phyloP scores from a whole-genome alignment of 1,139 yeast genomes.

The Scheffersomyces illinoinensis region DNA sequence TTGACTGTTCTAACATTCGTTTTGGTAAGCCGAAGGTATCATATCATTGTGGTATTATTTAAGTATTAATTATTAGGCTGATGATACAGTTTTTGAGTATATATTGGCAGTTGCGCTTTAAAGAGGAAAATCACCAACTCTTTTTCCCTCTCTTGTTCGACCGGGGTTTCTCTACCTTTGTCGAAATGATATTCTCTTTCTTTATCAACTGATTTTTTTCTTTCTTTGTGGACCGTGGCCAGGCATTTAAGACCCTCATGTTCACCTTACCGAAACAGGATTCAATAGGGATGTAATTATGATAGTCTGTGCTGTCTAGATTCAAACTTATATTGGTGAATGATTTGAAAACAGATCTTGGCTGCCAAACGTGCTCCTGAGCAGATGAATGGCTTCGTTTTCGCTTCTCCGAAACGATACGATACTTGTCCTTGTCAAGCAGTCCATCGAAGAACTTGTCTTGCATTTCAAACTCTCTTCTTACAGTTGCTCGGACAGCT shows the following conservation, averaged over 20 bases:
- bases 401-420: background rate
- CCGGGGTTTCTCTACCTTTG: background rate
- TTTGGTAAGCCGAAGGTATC: background rate
- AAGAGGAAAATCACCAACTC: background rate
- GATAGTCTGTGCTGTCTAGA: conserved; percentile 26
- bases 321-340: conserved; percentile 31
- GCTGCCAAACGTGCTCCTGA: conserved; percentile 28
- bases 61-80: background rate
- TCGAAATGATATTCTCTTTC: background rate
- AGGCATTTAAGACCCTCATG: conserved; percentile 39
- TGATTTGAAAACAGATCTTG: conserved; percentile 37
- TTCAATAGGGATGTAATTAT: conserved; percentile 23
- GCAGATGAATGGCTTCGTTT: background rate
- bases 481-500: conserved; percentile 5
- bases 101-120: no score
- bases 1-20: background rate
- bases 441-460: conserved; percentile 7
- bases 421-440: conserved; percentile 2
- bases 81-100: background rate
- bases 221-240: conserved; percentile 15
- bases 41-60: background rate
- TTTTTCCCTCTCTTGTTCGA: background rate
- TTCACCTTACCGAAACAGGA: conserved; percentile 44
- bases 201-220: conserved; percentile 18
- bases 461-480: conserved; percentile 11